Evolutionary conservation across 2,329 filamentous ascomycete genomes (phyloP).

Genomic region (Monilinia polystroma): DNA sequence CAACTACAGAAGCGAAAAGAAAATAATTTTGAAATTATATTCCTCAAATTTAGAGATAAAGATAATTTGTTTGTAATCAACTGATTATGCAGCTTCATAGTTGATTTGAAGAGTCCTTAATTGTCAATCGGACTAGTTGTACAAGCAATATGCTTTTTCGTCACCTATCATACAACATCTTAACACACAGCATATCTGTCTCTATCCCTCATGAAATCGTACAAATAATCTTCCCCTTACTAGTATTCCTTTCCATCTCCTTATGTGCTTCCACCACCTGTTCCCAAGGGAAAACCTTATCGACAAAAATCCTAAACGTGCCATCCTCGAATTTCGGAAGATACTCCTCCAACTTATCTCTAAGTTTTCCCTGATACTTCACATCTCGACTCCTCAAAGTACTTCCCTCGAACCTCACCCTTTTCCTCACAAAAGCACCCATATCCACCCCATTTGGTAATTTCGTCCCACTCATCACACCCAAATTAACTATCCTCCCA

Average conservation of each 20-base stretch:
- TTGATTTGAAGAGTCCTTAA: no score
- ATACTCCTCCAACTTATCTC: slow-evolving; percentile 74
- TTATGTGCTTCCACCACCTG: slow-evolving; percentile 70
- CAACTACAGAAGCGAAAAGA: no score
- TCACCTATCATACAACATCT: not conserved
- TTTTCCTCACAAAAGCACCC: slow-evolving; percentile 68
- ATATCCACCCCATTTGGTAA: slow-evolving; percentile 72
- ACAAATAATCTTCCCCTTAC: slow-evolving; percentile 70
- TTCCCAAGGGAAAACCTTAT: slow-evolving; percentile 80
- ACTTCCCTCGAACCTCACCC: slow-evolving; percentile 77
- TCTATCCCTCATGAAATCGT: slow-evolving; percentile 39
- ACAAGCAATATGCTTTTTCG: not conserved
- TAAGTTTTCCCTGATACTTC: slow-evolving; percentile 73
- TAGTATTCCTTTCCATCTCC: slow-evolving; percentile 69
- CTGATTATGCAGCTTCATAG: no score
- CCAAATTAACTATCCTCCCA: slow-evolving; percentile 73
- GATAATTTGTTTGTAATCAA: no score
- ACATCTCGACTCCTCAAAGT: slow-evolving; percentile 76
- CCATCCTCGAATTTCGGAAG: slow-evolving; percentile 72
- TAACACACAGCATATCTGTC: not conserved
- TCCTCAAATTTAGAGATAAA: no score
- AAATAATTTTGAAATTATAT: no score
- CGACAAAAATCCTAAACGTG: slow-evolving; percentile 73
- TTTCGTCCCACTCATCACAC: slow-evolving; percentile 67
- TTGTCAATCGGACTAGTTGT: no score